A percentile compares a stretch with the other conserved stretches of the same genome.
Conservation (phyloP, 345 rosid species). For the Populus deltoides region DNA sequence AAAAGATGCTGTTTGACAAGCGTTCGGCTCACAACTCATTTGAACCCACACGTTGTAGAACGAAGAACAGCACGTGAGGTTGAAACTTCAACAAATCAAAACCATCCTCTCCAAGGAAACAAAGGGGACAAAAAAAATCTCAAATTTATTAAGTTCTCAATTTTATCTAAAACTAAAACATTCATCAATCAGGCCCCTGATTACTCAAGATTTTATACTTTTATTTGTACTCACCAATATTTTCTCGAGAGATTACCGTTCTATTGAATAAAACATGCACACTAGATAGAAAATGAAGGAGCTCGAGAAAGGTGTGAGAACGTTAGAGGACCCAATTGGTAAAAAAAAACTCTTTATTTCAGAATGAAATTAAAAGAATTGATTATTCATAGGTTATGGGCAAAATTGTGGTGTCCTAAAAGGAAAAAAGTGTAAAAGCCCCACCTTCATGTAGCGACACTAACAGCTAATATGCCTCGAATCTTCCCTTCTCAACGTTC, state of each 20-base stretch:
- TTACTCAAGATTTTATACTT: too few relatives aligned
- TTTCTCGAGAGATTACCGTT: too few relatives aligned
- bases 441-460: constrained; percentile 18
- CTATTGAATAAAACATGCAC: too few relatives aligned
- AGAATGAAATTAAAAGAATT: too few relatives aligned
- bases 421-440: not conserved
- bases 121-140: constrained; percentile 3
- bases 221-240: too few relatives aligned
- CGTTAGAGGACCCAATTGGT: too few relatives aligned
- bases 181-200: too few relatives aligned
- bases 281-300: too few relatives aligned
- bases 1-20: constrained; percentile 14
- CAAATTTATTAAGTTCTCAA: not conserved
- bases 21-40: constrained; percentile 24
- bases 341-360: too few relatives aligned
- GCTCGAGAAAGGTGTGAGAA: too few relatives aligned
- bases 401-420: too few relatives aligned
- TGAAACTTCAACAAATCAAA: not conserved
- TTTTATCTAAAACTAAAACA: not conserved
- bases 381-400: too few relatives aligned
- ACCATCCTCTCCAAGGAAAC: constrained; percentile 20
- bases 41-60: constrained; percentile 18
- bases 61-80: constrained; percentile 1
- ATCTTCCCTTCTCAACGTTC: constrained; percentile 34
- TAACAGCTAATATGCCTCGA: constrained; percentile 38